Conservation (phyloP, 2,329 filamentous ascomycete genomes). For the Neophaeococcomyces mojaviensis region DNA sequence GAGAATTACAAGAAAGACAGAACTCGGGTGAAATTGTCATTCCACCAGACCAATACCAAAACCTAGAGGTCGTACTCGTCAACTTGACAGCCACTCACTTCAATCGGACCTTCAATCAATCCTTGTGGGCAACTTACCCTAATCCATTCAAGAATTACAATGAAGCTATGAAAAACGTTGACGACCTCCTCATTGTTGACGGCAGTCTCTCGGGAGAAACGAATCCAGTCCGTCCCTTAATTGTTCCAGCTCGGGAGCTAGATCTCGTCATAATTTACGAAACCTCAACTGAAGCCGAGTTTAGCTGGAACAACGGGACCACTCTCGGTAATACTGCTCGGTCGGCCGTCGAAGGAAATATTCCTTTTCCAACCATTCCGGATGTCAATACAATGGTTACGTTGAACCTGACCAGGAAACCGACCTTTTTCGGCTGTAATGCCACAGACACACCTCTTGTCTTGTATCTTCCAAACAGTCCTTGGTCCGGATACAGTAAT, state of each 20-base stretch:
- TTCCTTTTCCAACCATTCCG: slow-evolving; percentile 12
- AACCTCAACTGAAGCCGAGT: slow-evolving; percentile 1
- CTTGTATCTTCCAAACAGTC: slow-evolving; percentile 22
- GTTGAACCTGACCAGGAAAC: slow-evolving; percentile 14
- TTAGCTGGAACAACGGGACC: slow-evolving; percentile 13
- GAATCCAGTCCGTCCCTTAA: slow-evolving; percentile 15
- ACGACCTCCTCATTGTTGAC: slow-evolving; percentile 25
- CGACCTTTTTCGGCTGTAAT: slow-evolving; percentile 24
- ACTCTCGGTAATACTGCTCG: slow-evolving; percentile 9
- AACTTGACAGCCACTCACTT: slow-evolving; percentile 10
- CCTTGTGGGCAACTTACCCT: slow-evolving; percentile 1
- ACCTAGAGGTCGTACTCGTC: slow-evolving; percentile 7
- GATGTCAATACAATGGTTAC: slow-evolving; percentile 17
- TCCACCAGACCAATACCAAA: slow-evolving; percentile 7
- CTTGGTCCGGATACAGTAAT: slow-evolving; percentile 21
- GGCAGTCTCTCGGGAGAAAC: slow-evolving; percentile 28
- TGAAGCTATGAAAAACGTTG: slow-evolving; percentile 4
- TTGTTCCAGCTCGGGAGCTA: slow-evolving; percentile 6
- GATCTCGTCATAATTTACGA: slow-evolving; percentile 15
- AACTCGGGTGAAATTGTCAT: slow-evolving; percentile 3
- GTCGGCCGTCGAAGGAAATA: slow-evolving; percentile 6
- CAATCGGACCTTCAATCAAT: slow-evolving; percentile 9
- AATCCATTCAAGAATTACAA: slow-evolving; percentile 16
- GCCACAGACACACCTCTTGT: slow-evolving; percentile 19
- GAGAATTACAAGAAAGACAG: slow-evolving; percentile 2